Evolutionary conservation across 176 grass and related monocot genomes (phyloP).

Genomic region (Avena insularis): DNA sequence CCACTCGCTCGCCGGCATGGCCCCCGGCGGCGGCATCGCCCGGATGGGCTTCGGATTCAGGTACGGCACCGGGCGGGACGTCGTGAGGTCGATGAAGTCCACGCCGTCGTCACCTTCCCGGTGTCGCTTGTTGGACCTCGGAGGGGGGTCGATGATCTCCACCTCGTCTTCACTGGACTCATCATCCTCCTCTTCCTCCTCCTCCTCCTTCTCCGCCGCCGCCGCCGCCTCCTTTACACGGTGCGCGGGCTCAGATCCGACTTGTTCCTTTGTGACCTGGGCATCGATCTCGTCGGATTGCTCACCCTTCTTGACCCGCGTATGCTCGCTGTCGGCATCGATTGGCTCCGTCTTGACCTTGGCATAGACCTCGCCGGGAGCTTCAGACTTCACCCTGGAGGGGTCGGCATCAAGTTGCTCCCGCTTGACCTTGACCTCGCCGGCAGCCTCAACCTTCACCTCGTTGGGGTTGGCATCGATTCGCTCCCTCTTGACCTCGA

Average conservation of each 20-base stretch:
- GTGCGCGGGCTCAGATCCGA: not conserved
- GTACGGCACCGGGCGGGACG: constrained; percentile 56
- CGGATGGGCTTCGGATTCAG: constrained; percentile 64
- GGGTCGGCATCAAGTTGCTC: constrained; percentile 8
- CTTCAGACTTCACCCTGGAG: constrained; percentile 1
- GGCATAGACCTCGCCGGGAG: not conserved
- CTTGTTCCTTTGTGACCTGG: not conserved
- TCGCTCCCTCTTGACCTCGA: not conserved
- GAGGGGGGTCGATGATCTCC: constrained; percentile 41
- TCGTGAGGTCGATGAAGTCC: constrained; percentile 47
- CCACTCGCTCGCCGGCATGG: constrained; percentile 36
- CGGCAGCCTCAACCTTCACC: not conserved
- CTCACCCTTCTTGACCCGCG: not conserved
- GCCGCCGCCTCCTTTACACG: not conserved
- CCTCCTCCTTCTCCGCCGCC: not conserved
- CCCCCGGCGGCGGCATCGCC: constrained; percentile 17
- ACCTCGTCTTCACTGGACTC: constrained; percentile 26
- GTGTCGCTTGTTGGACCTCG: constrained; percentile 44
- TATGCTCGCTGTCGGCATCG: not conserved
- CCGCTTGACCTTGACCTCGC: not conserved
- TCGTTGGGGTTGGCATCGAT: not conserved
- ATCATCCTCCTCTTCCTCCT: constrained; percentile 7
- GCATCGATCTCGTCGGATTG: not conserved
- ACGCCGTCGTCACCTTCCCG: not conserved
- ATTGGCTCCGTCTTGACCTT: constrained; percentile 20